Evolutionary conservation across 2,329 filamentous ascomycete genomes (phyloP), one percentile per base, ranked within the genome.

Genomic region (Penicillium sp.): DNA sequence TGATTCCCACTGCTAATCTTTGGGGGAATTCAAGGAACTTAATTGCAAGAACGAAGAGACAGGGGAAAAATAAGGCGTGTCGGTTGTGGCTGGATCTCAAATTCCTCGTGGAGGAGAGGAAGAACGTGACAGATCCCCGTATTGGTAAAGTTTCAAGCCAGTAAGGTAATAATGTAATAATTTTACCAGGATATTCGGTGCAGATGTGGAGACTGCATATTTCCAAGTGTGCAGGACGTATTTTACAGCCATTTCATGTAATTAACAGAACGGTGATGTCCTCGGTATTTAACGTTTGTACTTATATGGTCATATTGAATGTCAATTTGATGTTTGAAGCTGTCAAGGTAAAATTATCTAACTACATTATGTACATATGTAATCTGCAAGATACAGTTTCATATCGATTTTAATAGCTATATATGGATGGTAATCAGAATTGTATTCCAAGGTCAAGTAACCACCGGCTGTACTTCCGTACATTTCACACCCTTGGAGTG

Each of bases 81-180:
- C 13, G 24, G 40, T 45, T 47, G 51, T 58, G 60, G 60, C 59
- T 63, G 60, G 61, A 51, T 43, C 38, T 43, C 49, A 47, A 53
- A 60, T 57, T 57, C 60, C 58, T 54, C 57, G 52, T 56, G 54
- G 57, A 56, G 55, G 56, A 56, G 53, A 45, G 48, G 52, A 54
- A 44, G 56, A 59, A 59, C 54, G 53, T 55, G 55, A 50, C 43
- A n/a, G 32, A 5, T 10, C 17, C 17, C 17, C 9, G 35, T 40
- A 47, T 35, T 35, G 35, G 34, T 48, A 48, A 44, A 34, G 29
- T 45, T 34, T 38, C 26, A 7, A 19, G 17, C 17, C 17, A 19
- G 17, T 19, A 19, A 12, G 4, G 33, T 43, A 43, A 19, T 17
- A 19, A 9, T 2, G 33, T 43, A 43, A 19, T 17, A 19, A 9